Conservation (phyloP, 805 yeast genomes). For the Candida ipomoeae region DNA sequence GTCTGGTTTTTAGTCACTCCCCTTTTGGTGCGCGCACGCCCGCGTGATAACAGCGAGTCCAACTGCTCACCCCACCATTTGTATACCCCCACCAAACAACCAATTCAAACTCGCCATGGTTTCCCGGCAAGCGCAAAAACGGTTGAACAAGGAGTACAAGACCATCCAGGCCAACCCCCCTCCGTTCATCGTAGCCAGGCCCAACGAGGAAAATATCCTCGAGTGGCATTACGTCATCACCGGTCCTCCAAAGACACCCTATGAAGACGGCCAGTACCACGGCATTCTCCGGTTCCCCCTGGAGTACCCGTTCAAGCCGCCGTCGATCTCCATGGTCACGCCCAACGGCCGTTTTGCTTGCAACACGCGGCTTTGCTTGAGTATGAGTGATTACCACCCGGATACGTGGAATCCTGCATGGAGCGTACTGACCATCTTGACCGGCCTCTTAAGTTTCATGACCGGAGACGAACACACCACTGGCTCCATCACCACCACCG, state of each 20-base stretch:
- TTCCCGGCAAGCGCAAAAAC: conserved; percentile 37
- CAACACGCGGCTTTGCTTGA: conserved; percentile 76
- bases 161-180: conserved; percentile 74
- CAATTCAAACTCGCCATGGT: conserved; percentile 19
- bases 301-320: conserved; percentile 90
- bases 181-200: conserved; percentile 79
- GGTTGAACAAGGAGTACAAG: conserved; percentile 78
- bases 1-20: background rate
- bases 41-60: background rate
- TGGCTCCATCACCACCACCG: conserved; percentile 71
- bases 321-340: conserved; percentile 82
- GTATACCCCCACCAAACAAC: background rate
- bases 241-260: conserved; percentile 90
- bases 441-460: conserved; percentile 88
- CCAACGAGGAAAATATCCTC: conserved; percentile 79
- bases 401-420: conserved; percentile 96
- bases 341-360: conserved; percentile 86
- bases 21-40: background rate
- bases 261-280: conserved; percentile 82
- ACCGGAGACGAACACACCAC: conserved; percentile 81
- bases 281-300: conserved; percentile 80
- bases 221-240: conserved; percentile 93
- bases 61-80: background rate
- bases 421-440: conserved; percentile 85
- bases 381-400: conserved; percentile 95